Evolutionary conservation across 768 basidiomycete genomes (phyloP), one percentile per base, ranked within the genome.

Genomic region (Panellus pusillus): DNA sequence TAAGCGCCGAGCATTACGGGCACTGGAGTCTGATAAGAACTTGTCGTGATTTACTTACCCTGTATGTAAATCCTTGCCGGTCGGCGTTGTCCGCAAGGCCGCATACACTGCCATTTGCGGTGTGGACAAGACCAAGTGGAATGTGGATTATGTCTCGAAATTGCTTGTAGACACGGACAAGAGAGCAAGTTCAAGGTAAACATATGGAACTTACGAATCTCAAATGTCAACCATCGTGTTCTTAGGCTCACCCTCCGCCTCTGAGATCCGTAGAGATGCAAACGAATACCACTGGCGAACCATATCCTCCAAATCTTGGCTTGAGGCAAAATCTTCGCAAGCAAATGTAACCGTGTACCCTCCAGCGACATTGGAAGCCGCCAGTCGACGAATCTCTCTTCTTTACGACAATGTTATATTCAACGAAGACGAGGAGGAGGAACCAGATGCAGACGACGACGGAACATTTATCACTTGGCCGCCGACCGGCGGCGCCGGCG

Each of bases 381-480:
- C 86, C 8, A 87, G 79, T 63, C 74, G 74, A n/a, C 75, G 85
- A 36, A 83, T 92, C 40, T 91, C 89, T 0, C 52, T 79, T 46
- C 67, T 89, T 19, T 91, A 91, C 61, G 74, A 83, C 62, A 87
- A 88, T 50, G 75, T 84, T 27, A 86, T 89, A n/a, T 90, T 90
- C 57, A 71, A 77, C 40, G 77, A 81, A 14, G 55, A 64, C 14
- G 74, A 75, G 5, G 69, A 65, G 14, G 67, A 69, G 24, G 44
- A 59, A 47, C 52, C 47, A 53, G 48, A 27, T 39, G 38, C 39
- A 27, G 13, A 53, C 77, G 80, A 79, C 15, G 72, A 74, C 47
- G 79, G 78, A 0, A 82, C 82, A 0, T 56, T 77, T 28, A 78
- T 82, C 35, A 80, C 79, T 6, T 89, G 85, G 86, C 77, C 77